These are phyloP conservation scores for Trichaptum fuscoviolaceum DNA, from an alignment of 768 basidiomycete species.

Conservation along the genomic window DNA sequence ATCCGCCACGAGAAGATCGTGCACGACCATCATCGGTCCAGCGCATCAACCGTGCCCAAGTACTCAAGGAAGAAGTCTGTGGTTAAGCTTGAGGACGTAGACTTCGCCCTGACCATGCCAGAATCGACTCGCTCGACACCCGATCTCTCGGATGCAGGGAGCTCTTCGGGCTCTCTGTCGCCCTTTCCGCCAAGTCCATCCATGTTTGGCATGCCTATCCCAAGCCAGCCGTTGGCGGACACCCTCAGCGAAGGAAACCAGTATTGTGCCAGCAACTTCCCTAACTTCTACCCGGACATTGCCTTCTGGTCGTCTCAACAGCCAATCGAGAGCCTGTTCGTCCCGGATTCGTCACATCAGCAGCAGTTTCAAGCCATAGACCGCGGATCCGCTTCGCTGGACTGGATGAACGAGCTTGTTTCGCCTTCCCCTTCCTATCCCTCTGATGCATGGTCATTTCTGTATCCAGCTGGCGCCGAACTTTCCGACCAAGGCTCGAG, in stretches of 20 bases:
- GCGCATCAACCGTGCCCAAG: background rate
- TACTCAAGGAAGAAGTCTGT: background rate
- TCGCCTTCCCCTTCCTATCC: background rate
- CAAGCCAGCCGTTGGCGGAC: background rate
- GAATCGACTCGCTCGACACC: background rate
- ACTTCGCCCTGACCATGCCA: background rate
- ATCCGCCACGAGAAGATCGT: slow-evolving; percentile 3
- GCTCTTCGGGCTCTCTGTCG: background rate
- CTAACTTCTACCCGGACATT: background rate
- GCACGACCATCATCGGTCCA: background rate
- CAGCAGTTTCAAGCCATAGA: background rate
- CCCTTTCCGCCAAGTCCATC: background rate
- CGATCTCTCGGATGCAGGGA: background rate
- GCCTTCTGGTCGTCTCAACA: background rate
- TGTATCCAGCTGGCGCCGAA: background rate
- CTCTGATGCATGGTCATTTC: background rate
- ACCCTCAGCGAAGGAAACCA: background rate
- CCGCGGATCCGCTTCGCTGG: background rate
- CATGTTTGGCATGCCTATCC: background rate
- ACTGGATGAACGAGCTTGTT: background rate
- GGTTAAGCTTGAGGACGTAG: background rate
- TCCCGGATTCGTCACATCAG: background rate
- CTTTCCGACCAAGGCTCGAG: background rate
- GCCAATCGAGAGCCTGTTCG: background rate
- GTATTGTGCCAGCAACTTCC: background rate